Evolutionary conservation across 306 rosid species (phyloP), one percentile per base, ranked within the genome.

Genomic region (Crotalaria pallida): DNA sequence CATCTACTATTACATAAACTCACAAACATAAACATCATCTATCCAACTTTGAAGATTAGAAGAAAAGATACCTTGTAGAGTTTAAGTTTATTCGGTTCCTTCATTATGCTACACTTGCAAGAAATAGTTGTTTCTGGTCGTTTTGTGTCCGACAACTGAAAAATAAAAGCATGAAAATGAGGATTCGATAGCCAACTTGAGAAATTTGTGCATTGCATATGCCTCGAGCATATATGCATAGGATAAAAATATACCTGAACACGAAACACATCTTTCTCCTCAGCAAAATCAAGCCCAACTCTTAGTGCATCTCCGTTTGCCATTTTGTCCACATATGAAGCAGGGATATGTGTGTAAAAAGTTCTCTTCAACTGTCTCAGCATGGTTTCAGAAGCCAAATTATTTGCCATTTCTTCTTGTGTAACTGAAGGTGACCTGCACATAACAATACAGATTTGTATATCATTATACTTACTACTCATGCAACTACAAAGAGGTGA

Each of bases 221-320:
- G 36, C 50, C 21, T 17, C 10, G 29, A 38, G 51, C 33, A 70
- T 34, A 70, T 34, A 44, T 40, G 50, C 31, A 41, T 6, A 34
- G 11, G 21, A 7, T 36, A 67, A 69, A 38, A 6, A 72, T 41
- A 26, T 78, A 84, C 89, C 82, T 77, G 65, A 3, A 84, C 79
- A 19, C 53, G 71, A 79, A 74, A 87, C n/a, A 56, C 11, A 9
- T 82, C 84, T 59, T 82, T 87, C 43, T 83, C 85, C 62, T 43
- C 67, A 60, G 18, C 74, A 74, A 77, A 86, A 7, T 75, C 41
- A 67, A 75, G 47, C 3, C 80, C 66, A 70, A 74, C 63, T 2
- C 47, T 40, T 7, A 77, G 63, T 38, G 52, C 57, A 29, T 55
- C 83, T 58, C 78, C 55, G 1, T 36, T 34, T 11, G 55, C 13